A percentile compares a stretch with the other conserved stretches of the same genome.
Conservation (phyloP, 768 basidiomycete genomes). For the Auricularia heimuer region DNA sequence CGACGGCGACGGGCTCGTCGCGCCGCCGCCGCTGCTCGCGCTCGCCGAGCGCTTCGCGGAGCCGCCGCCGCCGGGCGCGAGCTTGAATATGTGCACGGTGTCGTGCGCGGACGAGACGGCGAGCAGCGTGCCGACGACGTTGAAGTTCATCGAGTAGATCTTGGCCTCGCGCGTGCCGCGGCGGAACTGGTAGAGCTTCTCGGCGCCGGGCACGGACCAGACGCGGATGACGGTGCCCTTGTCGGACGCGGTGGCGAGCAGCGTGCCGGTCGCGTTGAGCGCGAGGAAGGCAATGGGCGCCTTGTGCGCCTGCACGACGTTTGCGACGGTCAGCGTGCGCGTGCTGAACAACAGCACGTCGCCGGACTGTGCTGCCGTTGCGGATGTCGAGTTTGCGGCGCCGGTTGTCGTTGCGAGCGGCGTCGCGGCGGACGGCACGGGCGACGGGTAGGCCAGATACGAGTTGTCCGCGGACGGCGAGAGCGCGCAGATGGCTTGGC, state of each 20-base stretch:
- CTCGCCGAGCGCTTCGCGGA: slow-evolving; percentile 10
- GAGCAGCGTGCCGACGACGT: slow-evolving; percentile 68
- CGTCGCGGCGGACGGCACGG: slow-evolving; percentile 73
- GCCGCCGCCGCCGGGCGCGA: slow-evolving; percentile 28
- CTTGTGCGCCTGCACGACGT: slow-evolving; percentile 97
- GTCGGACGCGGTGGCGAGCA: slow-evolving; percentile 87
- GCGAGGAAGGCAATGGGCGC: slow-evolving; percentile 79
- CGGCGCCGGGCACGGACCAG: slow-evolving; percentile 81
- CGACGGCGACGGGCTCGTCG: slow-evolving; percentile 55
- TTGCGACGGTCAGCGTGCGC: slow-evolving; percentile 79
- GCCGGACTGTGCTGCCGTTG: slow-evolving; percentile 41
- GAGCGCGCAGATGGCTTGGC: slow-evolving; percentile 81
- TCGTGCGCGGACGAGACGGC: slow-evolving; percentile 88
- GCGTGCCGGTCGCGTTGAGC: slow-evolving; percentile 76
- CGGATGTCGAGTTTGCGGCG: slow-evolving; percentile 31
- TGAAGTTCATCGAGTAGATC: slow-evolving; percentile 84
- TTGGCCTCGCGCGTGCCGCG: slow-evolving; percentile 77
- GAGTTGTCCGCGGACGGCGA: slow-evolving; percentile 89
- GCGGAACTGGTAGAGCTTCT: slow-evolving; percentile 92
- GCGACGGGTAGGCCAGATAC: slow-evolving; percentile 93
- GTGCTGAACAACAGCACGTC: slow-evolving; percentile 96
- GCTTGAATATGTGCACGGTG: slow-evolving; percentile 94
- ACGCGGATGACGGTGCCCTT: slow-evolving; percentile 97
- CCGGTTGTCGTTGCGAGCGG: slow-evolving; percentile 36
- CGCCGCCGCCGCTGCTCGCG: slow-evolving; percentile 8